Conservation (phyloP, 306 rosid species). For the Sicyos baderoa region DNA sequence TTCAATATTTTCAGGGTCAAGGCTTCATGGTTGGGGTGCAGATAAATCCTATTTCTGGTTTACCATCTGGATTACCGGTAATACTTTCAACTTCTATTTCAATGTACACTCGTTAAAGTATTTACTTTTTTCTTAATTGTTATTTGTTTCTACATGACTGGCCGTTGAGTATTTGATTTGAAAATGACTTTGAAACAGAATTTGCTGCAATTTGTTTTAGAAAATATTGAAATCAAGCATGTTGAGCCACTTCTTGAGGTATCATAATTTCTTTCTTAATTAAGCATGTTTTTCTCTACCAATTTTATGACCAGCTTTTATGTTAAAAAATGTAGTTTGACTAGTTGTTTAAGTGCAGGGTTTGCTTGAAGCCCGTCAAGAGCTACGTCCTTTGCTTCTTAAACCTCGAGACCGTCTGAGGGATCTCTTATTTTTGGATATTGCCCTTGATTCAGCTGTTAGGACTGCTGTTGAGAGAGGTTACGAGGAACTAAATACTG, state of each 20-base stretch:
- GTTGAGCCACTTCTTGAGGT: constrained; percentile 86
- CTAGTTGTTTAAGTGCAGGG: constrained; percentile 38
- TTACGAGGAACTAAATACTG: constrained; percentile 66
- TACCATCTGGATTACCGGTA: constrained; percentile 84
- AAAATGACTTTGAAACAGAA: constrained; percentile 37
- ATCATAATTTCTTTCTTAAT: constrained; percentile 25
- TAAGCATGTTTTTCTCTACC: constrained; percentile 8
- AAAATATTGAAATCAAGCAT: constrained; percentile 63
- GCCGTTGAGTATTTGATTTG: neutral
- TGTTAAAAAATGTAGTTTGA: constrained; percentile 1
- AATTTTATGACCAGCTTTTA: constrained; percentile 11
- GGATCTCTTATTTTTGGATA: constrained; percentile 90
- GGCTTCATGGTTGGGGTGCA: constrained; percentile 99
- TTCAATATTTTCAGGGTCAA: constrained; percentile 64
- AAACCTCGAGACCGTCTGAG: constrained; percentile 68
- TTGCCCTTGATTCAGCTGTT: constrained; percentile 92
- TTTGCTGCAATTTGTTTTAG: constrained; percentile 57
- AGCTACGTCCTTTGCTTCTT: constrained; percentile 56
- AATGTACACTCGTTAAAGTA: constrained; percentile 7
- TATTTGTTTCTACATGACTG: constrained; percentile 21
- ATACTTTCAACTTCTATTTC: constrained; percentile 26
- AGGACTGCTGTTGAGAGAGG: constrained; percentile 93
- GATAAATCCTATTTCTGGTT: constrained; percentile 78
- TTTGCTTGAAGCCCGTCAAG: constrained; percentile 91
- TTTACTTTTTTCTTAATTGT: constrained; percentile 16